Evolutionary conservation across 805 yeast species (phyloP).

Genomic region (Tetrapisispora nanseiensis): DNA sequence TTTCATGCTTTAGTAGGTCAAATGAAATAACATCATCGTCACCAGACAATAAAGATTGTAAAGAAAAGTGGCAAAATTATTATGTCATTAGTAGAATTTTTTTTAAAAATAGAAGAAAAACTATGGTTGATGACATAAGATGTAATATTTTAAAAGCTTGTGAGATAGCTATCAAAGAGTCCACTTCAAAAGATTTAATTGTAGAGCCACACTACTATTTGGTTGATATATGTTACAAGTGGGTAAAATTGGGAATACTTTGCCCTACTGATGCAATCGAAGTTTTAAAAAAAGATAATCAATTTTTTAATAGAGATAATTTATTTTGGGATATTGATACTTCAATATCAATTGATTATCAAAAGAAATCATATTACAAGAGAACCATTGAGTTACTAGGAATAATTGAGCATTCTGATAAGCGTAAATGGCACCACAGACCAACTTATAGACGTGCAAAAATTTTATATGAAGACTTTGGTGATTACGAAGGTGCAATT

Average conservation of each 20-base stretch:
- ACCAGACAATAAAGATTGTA: slow-evolving; percentile 8
- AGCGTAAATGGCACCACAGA: slow-evolving; percentile 85
- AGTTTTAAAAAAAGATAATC: slow-evolving; percentile 32
- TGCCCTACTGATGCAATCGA: slow-evolving; percentile 31
- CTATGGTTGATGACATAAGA: background rate
- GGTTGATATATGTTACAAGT: slow-evolving; percentile 50
- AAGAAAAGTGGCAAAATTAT: slow-evolving; percentile 49
- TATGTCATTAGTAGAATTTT: slow-evolving; percentile 52
- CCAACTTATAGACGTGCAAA: slow-evolving; percentile 66
- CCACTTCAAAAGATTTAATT: slow-evolving; percentile 41
- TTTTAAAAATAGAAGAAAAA: slow-evolving; percentile 35
- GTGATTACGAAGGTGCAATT: slow-evolving; percentile 45
- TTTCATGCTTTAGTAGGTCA: slow-evolving; percentile 18
- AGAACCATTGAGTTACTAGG: slow-evolving; percentile 38
- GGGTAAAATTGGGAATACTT: slow-evolving; percentile 33
- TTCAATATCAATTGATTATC: slow-evolving; percentile 6
- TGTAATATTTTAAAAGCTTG: slow-evolving; percentile 39
- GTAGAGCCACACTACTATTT: slow-evolving; percentile 73
- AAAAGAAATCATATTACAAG: slow-evolving; percentile 28
- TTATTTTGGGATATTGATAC: slow-evolving; percentile 19
- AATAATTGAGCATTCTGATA: slow-evolving; percentile 49
- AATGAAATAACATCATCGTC: slow-evolving; percentile 18
- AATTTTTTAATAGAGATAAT: slow-evolving; percentile 18
- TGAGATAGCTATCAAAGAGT: slow-evolving; percentile 28
- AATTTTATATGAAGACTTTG: slow-evolving; percentile 45